Conservation (phyloP, 495 filamentous ascomycete genomes). For the Entonaema liquescens region DNA sequence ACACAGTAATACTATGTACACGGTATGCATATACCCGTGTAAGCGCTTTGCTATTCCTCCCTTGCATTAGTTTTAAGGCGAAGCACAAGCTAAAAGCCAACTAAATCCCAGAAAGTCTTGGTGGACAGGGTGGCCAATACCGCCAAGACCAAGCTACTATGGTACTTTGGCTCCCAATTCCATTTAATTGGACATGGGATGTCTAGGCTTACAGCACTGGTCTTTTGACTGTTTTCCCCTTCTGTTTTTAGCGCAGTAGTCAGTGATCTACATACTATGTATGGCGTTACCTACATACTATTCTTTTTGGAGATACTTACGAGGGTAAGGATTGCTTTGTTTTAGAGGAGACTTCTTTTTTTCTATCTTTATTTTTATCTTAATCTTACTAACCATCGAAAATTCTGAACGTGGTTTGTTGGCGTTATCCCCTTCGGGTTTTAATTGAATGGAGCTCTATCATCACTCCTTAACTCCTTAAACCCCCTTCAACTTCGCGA, state of each 20-base stretch:
- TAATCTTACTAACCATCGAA: neutral
- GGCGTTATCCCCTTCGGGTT: neutral
- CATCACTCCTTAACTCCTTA: neutral
- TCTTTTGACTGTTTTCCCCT: neutral
- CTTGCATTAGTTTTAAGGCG: neutral
- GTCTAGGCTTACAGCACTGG: neutral
- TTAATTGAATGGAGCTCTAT: neutral
- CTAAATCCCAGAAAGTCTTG: neutral
- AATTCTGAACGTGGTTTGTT: neutral
- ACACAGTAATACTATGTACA: neutral
- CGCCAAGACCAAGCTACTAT: neutral
- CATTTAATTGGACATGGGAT: neutral
- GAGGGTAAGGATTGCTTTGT: neutral
- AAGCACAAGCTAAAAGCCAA: neutral
- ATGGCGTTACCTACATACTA: too few relatives aligned
- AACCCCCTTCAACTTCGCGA: neutral
- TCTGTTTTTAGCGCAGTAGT: neutral
- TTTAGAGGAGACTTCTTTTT: slow-evolving; percentile 8
- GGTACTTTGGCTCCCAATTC: neutral
- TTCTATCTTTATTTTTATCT: slow-evolving; percentile 1
- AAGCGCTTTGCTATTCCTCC: neutral
- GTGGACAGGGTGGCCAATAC: neutral
- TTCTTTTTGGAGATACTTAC: neutral
- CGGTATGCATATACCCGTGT: neutral
- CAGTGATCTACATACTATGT: neutral